Evolutionary conservation across 2,329 filamentous ascomycete species (phyloP).

Genomic region (Aspergillus cejpii): DNA sequence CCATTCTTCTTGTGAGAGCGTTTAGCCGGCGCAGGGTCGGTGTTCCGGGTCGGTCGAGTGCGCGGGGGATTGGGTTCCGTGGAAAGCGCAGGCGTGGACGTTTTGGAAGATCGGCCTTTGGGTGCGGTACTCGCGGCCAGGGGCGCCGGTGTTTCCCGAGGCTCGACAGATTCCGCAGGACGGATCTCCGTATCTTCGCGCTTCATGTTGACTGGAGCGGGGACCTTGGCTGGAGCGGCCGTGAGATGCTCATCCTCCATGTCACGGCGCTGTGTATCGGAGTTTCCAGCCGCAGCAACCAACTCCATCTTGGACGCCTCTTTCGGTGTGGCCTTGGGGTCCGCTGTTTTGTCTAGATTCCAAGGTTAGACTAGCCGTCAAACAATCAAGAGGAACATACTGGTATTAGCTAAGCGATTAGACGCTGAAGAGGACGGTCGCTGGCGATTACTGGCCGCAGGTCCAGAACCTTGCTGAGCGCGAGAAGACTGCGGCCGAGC

Average conservation of each 20-base stretch:
- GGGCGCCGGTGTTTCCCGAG: slow-evolving; percentile 28
- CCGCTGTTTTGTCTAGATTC: slow-evolving; percentile 34
- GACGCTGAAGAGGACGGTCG: slow-evolving; percentile 56
- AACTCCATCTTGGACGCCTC: slow-evolving; percentile 33
- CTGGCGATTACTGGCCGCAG: slow-evolving; percentile 51
- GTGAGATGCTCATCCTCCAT: slow-evolving; percentile 21
- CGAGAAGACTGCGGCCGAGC: slow-evolving; percentile 62
- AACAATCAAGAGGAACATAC: too few species aligned
- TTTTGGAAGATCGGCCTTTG: slow-evolving; percentile 38
- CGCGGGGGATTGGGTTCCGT: slow-evolving; percentile 31
- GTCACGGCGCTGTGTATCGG: slow-evolving; percentile 30
- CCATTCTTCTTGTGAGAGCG: slow-evolving; percentile 33
- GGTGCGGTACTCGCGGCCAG: slow-evolving; percentile 10
- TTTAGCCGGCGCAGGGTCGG: slow-evolving; percentile 30
- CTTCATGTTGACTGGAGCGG: slow-evolving; percentile 23
- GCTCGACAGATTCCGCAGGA: slow-evolving; percentile 26
- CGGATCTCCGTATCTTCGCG: slow-evolving; percentile 34
- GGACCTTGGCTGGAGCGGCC: slow-evolving; percentile 11
- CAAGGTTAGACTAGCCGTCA: too few species aligned
- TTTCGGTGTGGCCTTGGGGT: slow-evolving; percentile 51
- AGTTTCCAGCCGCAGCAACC: slow-evolving; percentile 28
- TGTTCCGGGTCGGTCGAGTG: slow-evolving; percentile 32
- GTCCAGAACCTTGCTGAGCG: slow-evolving; percentile 67
- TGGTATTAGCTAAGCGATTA: slow-evolving; percentile 53
- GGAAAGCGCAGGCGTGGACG: slow-evolving; percentile 35